Evolutionary conservation across 2,329 filamentous ascomycete species (phyloP), one percentile per base, ranked within the genome.

Genomic region (Penicillium concentricum): DNA sequence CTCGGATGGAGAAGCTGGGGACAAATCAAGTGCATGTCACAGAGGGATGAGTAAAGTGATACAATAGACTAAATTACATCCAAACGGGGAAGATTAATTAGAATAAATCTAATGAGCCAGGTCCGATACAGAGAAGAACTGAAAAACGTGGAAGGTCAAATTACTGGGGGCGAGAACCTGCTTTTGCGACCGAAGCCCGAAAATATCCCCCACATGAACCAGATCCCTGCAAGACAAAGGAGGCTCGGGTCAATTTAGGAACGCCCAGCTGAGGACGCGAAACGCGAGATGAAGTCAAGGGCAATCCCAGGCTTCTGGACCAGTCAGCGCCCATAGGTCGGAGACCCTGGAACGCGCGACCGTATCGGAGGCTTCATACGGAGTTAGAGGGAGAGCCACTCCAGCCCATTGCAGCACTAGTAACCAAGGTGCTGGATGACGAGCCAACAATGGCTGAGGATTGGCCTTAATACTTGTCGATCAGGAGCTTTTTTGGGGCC

Each of bases 281-380:
- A 47, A 51, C 32, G 53, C 51, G 51, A 55, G 37, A 61, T 64
- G 62, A 64, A 67, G 61, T 62, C 57, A 60, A 67, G 64, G 64
- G 58, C 51, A 44, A 64, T 65, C 61, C 62, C 61, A 62, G 61
- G 41, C 57, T 45, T 44, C 53, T 54, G 64, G 60, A 54, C 69
- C 68, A 71, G 67, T 71, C 60, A 69, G 59, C 54, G 59, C 58
- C 51, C 60, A 48, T 56, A 57, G 59, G 42, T 46, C 32, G 54
- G 57, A 61, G 65, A 62, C 60, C 58, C 62, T 66, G 62, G 67
- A 56, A 69, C 67, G 67, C 67, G 68, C 67, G 69, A 70, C 64
- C 66, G 67, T 64, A 63, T 59, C 58, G 61, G 49, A 58, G 47
- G 52, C 52, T 54, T 56, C 18, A 5, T 53, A 38, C 51, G 58